Evolutionary conservation across 371 early-diverging fungal species (phyloP), one percentile per base, ranked within the genome.

Genomic region (Mortierella sp.): DNA sequence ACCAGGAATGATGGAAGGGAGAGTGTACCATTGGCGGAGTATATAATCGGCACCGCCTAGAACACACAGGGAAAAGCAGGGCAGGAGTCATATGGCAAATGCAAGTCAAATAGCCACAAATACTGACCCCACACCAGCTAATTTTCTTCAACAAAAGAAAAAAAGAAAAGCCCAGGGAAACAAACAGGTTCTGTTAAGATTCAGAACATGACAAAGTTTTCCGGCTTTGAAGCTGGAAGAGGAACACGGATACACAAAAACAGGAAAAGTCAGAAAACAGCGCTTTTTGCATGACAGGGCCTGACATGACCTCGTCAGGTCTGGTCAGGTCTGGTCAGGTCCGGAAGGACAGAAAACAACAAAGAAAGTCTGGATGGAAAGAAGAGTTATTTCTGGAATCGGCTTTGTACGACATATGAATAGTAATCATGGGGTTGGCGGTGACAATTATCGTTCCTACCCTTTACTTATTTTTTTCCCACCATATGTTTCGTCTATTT

Each of bases 401-500:
- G 58, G 19, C 34, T 34, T 31, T 55, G 13, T 16, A 58, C 16
- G 34, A 19, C 7, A 11, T 31, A 29, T 16, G 4, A 34, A 58
- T 5, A 19, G 31, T 14, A 58, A 34, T 19, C 34, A 34, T 58
- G 58, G 34, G 58, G 58, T 58, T n/a, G n/a, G 19, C 31, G 58
- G 58, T 34, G 31, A 58, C 16, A 58, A 58, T 58, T 45, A 68
- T 50, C 34, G 52, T 47, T 52, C 26, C 68, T 47, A n/a, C 66
- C 8, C 34, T 14, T 26, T 6, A 24, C 13, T 9, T 14, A n/a
- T 39, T 47, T 3, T 58, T 45, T 63, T 34, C 44, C 47, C 43
- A 29, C 68, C n/a, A n/a, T n/a, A n/a, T n/a, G n/a, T n/a, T n/a
- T n/a, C n/a, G n/a, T n/a, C n/a, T n/a, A n/a, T 66, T 55, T 44